These are phyloP conservation scores for Syzygium jambos DNA, from an alignment of 345 rosid genomes.

Conservation along the genomic window DNA sequence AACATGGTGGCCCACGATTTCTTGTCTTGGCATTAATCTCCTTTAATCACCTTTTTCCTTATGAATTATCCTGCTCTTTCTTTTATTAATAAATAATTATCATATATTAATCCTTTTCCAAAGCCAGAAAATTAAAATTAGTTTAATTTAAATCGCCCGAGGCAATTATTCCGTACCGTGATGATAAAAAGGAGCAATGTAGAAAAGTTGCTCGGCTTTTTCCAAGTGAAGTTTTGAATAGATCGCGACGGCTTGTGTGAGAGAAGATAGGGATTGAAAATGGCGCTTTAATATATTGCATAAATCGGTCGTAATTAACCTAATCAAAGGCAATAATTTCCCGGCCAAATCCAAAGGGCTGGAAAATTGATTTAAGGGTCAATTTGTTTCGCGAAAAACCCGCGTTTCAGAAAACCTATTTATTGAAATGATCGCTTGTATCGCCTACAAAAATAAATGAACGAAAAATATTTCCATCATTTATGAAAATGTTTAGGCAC, in stretches of 20 bases:
- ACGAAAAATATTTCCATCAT: background rate
- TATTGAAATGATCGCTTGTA: rapidly evolving
- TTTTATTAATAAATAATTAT: background rate
- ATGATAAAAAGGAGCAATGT: background rate
- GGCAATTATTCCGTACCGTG: background rate
- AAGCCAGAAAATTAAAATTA: background rate
- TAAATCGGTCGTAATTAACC: background rate
- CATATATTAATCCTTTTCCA: background rate
- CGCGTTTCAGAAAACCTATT: background rate
- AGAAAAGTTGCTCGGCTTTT: background rate
- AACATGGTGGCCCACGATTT: background rate
- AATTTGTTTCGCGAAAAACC: background rate
- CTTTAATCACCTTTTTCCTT: background rate
- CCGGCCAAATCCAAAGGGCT: background rate
- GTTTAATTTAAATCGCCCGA: background rate
- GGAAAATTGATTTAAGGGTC: background rate
- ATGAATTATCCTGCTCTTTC: background rate
- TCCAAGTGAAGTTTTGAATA: background rate
- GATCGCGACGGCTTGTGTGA: background rate
- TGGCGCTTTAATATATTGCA: background rate
- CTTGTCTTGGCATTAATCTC: background rate
- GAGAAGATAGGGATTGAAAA: background rate
- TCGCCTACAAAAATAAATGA: background rate
- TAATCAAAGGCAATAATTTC: background rate
- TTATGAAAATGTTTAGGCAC: background rate